Conservation (phyloP, 805 yeast species). For the Jamesozyma lodderae region DNA sequence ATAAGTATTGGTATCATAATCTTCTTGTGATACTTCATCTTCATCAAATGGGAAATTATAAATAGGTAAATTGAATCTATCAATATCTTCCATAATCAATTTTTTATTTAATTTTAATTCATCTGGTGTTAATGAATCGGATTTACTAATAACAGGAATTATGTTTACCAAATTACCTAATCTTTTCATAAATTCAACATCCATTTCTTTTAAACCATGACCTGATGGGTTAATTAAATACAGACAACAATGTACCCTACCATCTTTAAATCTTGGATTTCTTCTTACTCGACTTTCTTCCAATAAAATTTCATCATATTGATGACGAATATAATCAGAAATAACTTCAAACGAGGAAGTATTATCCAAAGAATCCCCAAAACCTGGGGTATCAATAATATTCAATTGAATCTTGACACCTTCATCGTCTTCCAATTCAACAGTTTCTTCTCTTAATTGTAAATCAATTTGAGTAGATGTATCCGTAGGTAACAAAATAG, state of each 20-base stretch:
- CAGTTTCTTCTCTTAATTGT: slow-evolving; percentile 65
- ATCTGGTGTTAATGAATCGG: slow-evolving; percentile 74
- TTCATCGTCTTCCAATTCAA: slow-evolving; percentile 79
- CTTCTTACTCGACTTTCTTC: slow-evolving; percentile 77
- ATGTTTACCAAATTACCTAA: slow-evolving; percentile 75
- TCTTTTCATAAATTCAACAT: slow-evolving; percentile 67
- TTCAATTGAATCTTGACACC: slow-evolving; percentile 73
- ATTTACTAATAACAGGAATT: slow-evolving; percentile 77
- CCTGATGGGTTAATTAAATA: slow-evolving; percentile 80
- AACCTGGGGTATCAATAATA: slow-evolving; percentile 76
- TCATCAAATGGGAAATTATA: slow-evolving; percentile 63
- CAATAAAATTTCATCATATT: slow-evolving; percentile 71
- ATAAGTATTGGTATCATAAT: slow-evolving; percentile 55
- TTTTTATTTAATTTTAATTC: slow-evolving; percentile 69
- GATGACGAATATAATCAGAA: slow-evolving; percentile 73
- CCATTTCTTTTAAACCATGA: slow-evolving; percentile 70
- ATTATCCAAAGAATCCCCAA: slow-evolving; percentile 68
- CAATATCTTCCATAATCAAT: slow-evolving; percentile 69
- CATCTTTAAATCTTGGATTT: slow-evolving; percentile 78
- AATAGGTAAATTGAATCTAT: slow-evolving; percentile 58
- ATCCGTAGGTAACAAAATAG: slow-evolving; percentile 48
- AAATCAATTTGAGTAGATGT: slow-evolving; percentile 41
- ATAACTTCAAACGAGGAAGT: slow-evolving; percentile 56
- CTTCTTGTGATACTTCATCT: slow-evolving; percentile 48
- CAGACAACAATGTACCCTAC: slow-evolving; percentile 67